Percentiles rank a stretch among this genome's conserved stretches.
These are phyloP conservation scores for Neurospora sp. DNA, from an alignment of 495 filamentous ascomycete species.

Conservation along the genomic window DNA sequence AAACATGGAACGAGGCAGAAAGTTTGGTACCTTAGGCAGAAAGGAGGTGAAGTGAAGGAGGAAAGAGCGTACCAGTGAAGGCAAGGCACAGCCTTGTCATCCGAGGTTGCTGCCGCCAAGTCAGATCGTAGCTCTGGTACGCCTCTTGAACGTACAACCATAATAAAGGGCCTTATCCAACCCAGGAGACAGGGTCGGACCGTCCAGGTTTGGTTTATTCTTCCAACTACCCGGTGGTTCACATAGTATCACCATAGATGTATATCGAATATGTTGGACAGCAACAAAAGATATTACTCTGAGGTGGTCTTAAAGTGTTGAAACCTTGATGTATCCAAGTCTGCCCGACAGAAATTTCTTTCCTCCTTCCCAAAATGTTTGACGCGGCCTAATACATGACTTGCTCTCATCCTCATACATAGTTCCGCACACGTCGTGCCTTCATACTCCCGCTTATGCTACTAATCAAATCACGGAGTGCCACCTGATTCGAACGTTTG, in stretches of 20 bases:
- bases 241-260: background rate
- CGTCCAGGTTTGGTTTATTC: background rate
- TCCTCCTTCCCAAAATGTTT: background rate
- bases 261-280: rapidly evolving
- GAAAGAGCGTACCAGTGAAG: background rate
- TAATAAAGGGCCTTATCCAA: background rate
- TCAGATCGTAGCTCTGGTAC: background rate
- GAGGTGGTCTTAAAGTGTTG: background rate
- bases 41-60: background rate
- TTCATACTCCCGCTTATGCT: rapidly evolving
- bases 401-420: background rate
- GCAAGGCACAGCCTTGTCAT: background rate
- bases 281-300: background rate
- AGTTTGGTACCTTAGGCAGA: background rate
- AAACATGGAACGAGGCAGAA: background rate
- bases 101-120: background rate
- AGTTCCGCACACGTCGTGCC: background rate
- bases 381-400: background rate
- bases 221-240: background rate
- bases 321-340: background rate
- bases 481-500: background rate
- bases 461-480: background rate
- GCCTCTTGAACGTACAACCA: background rate
- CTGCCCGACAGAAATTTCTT: background rate
- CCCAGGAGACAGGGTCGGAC: background rate